phyloP scores from a whole-genome alignment of 148 eudicot genomes.

The Drosera capensis region DNA sequence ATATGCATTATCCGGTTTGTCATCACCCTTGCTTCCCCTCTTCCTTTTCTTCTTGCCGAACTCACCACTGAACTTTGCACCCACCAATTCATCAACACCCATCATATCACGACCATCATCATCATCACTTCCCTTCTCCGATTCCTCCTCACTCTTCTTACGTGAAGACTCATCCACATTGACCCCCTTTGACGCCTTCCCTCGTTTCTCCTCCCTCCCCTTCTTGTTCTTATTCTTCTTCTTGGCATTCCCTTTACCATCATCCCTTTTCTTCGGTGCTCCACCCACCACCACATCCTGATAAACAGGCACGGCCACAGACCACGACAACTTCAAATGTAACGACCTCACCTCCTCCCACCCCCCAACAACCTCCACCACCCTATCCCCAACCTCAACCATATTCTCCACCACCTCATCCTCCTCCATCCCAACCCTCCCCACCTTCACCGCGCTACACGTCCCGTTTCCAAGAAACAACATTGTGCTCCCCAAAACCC shows the following conservation, averaged over 20 bases:
- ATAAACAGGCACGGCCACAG: too few relatives aligned
- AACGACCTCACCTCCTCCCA: too few relatives aligned
- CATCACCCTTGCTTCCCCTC: neutral
- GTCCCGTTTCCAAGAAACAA: slow-evolving; percentile 54
- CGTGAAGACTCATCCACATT: neutral
- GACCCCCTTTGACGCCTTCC: neutral
- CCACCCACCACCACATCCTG: too few relatives aligned
- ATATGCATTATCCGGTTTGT: too few relatives aligned
- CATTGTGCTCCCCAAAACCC: slow-evolving; percentile 33
- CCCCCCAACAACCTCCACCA: slow-evolving; percentile 30
- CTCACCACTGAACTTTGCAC: too few relatives aligned
- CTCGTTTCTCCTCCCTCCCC: neutral
- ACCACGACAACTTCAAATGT: too few relatives aligned
- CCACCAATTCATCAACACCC: too few relatives aligned
- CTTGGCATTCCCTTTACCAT: neutral
- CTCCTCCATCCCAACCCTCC: slow-evolving; percentile 31
- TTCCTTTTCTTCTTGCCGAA: neutral
- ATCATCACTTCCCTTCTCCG: neutral
- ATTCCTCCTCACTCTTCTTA: neutral
- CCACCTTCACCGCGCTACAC: slow-evolving; percentile 60
- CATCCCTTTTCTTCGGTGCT: too few relatives aligned
- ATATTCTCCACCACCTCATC: slow-evolving; percentile 64
- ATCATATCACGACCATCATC: too few relatives aligned
- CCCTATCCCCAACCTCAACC: slow-evolving; percentile 34
- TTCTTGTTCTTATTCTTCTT: neutral